phyloP scores from a whole-genome alignment of 2,329 filamentous ascomycete species.

The Sclerotinia nivalis region DNA sequence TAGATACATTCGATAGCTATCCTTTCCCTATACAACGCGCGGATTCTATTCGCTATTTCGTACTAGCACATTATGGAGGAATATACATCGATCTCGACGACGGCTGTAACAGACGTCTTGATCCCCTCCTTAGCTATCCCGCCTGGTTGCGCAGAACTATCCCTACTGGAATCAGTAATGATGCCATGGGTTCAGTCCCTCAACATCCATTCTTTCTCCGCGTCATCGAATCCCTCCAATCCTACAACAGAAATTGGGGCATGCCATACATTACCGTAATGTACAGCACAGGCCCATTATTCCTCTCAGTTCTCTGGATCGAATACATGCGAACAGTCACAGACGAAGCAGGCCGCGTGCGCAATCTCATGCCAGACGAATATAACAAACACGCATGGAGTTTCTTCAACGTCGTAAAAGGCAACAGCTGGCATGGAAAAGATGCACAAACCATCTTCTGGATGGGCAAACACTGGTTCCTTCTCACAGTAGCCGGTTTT shows the following conservation, averaged over 20 bases:
- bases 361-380: conserved; percentile 69
- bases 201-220: conserved; percentile 73
- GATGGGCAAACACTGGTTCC: conserved; percentile 48
- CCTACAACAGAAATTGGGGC: conserved; percentile 67
- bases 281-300: conserved; percentile 75
- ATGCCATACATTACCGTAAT: conserved; percentile 73
- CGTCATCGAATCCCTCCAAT: conserved; percentile 66
- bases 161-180: conserved; percentile 79
- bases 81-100: conserved; percentile 78
- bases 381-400: conserved; percentile 69
- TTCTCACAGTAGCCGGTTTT: conserved; percentile 43
- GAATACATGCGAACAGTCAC: conserved; percentile 62
- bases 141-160: conserved; percentile 70
- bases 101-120: conserved; percentile 44
- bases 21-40: conserved; percentile 74
- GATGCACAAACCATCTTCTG: conserved; percentile 52
- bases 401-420: conserved; percentile 61
- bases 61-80: conserved; percentile 74
- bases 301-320: conserved; percentile 74
- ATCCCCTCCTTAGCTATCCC: conserved; percentile 67
- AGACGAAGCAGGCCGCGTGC: conserved; percentile 54
- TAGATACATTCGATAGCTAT: conserved; percentile 73
- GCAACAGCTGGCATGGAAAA: conserved; percentile 49
- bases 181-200: conserved; percentile 73
- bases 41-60: conserved; percentile 78